These are phyloP conservation scores for Aspergillus sclerotiicarbonarius DNA, from an alignment of 495 filamentous ascomycete species.

Conservation along the genomic window DNA sequence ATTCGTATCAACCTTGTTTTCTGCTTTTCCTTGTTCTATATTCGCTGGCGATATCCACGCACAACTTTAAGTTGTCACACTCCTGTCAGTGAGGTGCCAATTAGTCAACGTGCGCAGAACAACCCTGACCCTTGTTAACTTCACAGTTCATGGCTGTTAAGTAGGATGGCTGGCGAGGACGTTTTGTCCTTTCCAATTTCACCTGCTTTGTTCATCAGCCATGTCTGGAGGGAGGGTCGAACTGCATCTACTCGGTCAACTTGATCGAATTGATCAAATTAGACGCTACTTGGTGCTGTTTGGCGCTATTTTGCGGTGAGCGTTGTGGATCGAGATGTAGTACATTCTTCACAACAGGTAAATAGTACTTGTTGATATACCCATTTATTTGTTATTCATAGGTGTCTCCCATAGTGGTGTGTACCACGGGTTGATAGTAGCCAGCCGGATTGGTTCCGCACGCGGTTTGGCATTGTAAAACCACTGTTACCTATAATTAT, in stretches of 20 bases:
- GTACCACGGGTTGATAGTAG: no score
- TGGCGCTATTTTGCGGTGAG: conserved; percentile 18
- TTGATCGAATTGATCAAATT: conserved; percentile 17
- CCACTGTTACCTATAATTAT: no score
- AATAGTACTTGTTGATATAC: no score
- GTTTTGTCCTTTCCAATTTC: conserved; percentile 41
- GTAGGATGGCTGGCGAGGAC: conserved; percentile 23
- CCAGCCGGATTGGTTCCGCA: no score
- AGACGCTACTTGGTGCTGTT: conserved; percentile 6
- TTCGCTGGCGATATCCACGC: conserved; percentile 36
- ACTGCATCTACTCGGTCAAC: conserved; percentile 23
- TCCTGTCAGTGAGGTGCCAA: conserved; percentile 75
- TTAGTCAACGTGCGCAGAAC: conserved; percentile 94
- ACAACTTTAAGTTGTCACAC: conserved; percentile 94
- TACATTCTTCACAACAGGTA: conserved; percentile 20
- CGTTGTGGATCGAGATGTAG: conserved; percentile 38
- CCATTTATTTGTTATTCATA: no score
- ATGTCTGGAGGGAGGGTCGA: conserved; percentile 38
- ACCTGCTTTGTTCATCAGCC: conserved; percentile 31
- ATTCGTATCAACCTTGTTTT: not conserved
- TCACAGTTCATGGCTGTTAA: conserved; percentile 29
- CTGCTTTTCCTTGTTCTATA: not conserved
- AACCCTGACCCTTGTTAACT: conserved; percentile 46
- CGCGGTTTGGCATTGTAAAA: no score
- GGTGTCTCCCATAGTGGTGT: no score